These are phyloP conservation scores for Hygrophorus russula DNA, from an alignment of 768 basidiomycete species.

Conservation along the genomic window DNA sequence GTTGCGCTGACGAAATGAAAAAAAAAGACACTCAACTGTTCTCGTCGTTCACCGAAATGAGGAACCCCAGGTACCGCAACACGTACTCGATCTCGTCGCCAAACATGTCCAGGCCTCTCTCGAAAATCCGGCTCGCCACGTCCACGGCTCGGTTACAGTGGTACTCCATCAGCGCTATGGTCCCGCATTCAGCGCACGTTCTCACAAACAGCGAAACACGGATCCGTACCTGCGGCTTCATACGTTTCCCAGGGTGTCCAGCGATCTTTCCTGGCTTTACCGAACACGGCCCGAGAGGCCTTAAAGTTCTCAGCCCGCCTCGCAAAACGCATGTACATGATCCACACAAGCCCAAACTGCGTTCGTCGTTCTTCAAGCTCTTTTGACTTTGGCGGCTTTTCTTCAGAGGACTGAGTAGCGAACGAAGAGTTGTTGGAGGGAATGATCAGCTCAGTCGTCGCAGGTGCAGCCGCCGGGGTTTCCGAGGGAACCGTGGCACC, in stretches of 20 bases:
- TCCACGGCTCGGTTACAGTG: constrained; percentile 70
- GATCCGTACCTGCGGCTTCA: constrained; percentile 71
- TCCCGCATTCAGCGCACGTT: neutral
- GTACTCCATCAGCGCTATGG: constrained; percentile 85
- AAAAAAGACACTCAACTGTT: constrained; percentile 53
- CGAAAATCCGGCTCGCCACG: constrained; percentile 86
- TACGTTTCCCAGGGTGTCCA: constrained; percentile 88
- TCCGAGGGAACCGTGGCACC: neutral
- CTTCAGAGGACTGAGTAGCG: constrained; percentile 39
- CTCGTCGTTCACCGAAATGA: constrained; percentile 91
- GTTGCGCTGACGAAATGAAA: neutral
- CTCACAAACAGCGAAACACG: constrained; percentile 2
- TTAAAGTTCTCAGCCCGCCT: constrained; percentile 82
- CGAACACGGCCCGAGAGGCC: constrained; percentile 66
- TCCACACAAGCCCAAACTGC: constrained; percentile 73
- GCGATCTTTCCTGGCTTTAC: constrained; percentile 64
- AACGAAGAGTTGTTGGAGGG: constrained; percentile 35
- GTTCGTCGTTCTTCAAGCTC: constrained; percentile 47
- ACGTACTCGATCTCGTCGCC: constrained; percentile 79
- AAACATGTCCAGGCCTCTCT: constrained; percentile 81
- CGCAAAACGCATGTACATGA: constrained; percentile 90
- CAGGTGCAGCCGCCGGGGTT: neutral
- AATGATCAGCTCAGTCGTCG: constrained; percentile 7
- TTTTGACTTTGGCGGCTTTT: constrained; percentile 39
- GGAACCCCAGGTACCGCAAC: constrained; percentile 80